Conservation (phyloP, 345 rosid species). For the Hirschfeldia incana region DNA sequence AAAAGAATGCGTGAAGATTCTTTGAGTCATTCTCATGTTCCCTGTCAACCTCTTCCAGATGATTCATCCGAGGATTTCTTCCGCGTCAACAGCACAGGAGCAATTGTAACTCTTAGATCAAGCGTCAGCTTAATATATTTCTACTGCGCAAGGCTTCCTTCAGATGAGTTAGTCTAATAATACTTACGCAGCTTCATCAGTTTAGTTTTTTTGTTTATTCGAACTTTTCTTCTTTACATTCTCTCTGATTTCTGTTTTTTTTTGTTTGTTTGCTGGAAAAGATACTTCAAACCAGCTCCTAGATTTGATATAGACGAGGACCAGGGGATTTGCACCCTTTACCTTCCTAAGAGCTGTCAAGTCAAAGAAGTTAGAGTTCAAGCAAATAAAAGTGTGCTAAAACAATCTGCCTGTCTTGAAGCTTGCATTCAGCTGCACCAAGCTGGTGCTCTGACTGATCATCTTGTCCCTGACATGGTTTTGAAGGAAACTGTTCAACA, state of each 20-base stretch:
- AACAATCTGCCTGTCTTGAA: slow-evolving; percentile 77
- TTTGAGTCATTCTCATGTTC: slow-evolving; percentile 53
- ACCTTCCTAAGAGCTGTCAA: slow-evolving; percentile 79
- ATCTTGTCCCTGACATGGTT: slow-evolving; percentile 77
- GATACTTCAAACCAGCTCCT: slow-evolving; percentile 83
- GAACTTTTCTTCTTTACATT: background rate
- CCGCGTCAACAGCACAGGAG: slow-evolving; percentile 62
- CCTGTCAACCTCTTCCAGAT: slow-evolving; percentile 53
- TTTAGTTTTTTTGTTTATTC: background rate
- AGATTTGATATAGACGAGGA: slow-evolving; percentile 54
- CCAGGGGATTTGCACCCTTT: slow-evolving; percentile 46
- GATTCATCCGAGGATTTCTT: slow-evolving; percentile 44
- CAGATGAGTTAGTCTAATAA: slow-evolving; percentile 64
- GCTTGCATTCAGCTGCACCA: slow-evolving; percentile 74
- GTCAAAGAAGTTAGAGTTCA: slow-evolving; percentile 42
- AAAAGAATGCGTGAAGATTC: slow-evolving; percentile 74
- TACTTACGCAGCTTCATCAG: slow-evolving; percentile 12
- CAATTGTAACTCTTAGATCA: slow-evolving; percentile 58
- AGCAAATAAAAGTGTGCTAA: slow-evolving; percentile 46
- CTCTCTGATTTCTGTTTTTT: background rate
- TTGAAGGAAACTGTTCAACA: slow-evolving; percentile 51
- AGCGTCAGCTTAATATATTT: slow-evolving; percentile 65
- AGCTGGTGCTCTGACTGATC: slow-evolving; percentile 73
- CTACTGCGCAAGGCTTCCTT: slow-evolving; percentile 90
- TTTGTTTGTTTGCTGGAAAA: slow-evolving; percentile 24